phyloP scores from a whole-genome alignment of 2,329 filamentous ascomycete genomes.

The Paraphaeosphaeria minitans region DNA sequence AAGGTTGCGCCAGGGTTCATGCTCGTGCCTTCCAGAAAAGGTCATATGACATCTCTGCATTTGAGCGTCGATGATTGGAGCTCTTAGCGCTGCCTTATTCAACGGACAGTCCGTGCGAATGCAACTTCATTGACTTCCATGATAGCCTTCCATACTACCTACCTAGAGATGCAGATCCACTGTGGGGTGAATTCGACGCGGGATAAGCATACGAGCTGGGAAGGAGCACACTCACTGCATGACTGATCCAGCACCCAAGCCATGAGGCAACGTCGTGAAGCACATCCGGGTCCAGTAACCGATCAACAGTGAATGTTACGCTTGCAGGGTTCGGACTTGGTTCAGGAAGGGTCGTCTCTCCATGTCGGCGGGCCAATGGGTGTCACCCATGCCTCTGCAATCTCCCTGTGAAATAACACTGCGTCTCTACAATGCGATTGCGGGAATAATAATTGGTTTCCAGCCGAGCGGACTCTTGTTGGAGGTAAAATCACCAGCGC shows the following conservation, averaged over 20 bases:
- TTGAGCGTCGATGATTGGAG: slow-evolving; percentile 9
- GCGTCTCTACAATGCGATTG: background rate
- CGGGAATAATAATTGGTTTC: background rate
- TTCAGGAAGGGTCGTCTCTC: background rate
- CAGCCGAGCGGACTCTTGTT: background rate
- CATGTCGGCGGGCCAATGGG: slow-evolving; percentile 1
- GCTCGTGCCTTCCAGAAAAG: slow-evolving; percentile 25
- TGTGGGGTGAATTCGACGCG: background rate
- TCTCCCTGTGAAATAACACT: background rate
- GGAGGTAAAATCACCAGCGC: background rate
- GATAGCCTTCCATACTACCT: background rate
- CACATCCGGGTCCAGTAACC: background rate
- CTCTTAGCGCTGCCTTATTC: slow-evolving; percentile 9
- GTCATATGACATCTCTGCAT: slow-evolving; percentile 39
- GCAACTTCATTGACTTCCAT: background rate
- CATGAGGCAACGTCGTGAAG: background rate
- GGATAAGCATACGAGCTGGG: background rate
- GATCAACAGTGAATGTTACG: background rate
- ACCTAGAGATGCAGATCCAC: background rate
- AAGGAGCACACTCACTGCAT: background rate
- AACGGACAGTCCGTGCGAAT: background rate
- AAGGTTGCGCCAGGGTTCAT: slow-evolving; percentile 23
- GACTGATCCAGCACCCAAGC: background rate
- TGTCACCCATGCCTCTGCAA: background rate
- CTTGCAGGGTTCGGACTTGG: background rate